Conservation (phyloP, 2,329 filamentous ascomycete species). For the Fusarium euwallaceae region DNA sequence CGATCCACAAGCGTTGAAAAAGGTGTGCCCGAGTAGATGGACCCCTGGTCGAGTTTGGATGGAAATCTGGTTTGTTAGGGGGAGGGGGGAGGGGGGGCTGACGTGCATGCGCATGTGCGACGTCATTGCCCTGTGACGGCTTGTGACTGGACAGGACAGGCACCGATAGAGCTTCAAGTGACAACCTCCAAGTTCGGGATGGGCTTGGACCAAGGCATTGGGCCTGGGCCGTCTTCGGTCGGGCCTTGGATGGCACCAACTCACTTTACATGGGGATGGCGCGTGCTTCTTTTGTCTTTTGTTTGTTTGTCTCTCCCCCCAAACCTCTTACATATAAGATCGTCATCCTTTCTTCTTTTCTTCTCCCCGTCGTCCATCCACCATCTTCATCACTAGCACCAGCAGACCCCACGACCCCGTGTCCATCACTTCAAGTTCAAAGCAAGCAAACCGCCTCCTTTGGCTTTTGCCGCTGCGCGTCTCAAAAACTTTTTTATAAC, state of each 20-base stretch:
- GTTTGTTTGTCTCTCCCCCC: background rate
- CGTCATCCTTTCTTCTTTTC: constrained; percentile 17
- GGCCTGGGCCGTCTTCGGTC: constrained; percentile 20
- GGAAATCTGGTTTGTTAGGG: constrained; percentile 44
- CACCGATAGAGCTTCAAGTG: background rate
- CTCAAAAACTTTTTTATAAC: background rate
- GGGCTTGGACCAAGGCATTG: constrained; percentile 27
- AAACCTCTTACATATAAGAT: constrained; percentile 42
- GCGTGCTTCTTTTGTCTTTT: constrained; percentile 4
- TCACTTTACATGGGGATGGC: constrained; percentile 1
- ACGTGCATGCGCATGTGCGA: constrained; percentile 45
- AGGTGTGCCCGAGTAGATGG: background rate
- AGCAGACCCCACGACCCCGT: constrained; percentile 25
- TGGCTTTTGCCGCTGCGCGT: constrained; percentile 25
- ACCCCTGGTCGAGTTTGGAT: constrained; percentile 18
- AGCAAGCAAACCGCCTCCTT: constrained; percentile 14
- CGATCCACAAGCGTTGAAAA: background rate
- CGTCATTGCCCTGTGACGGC: constrained; percentile 41
- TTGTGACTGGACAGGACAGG: constrained; percentile 9
- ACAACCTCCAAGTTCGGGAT: background rate
- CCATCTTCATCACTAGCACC: constrained; percentile 8
- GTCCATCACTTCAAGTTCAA: constrained; percentile 5
- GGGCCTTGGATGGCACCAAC: constrained; percentile 6
- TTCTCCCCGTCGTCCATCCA: constrained; percentile 5
- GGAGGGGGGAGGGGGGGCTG: constrained; percentile 28